Evolutionary conservation across 345 rosid species (phyloP), one percentile per base, ranked within the genome.

Genomic region (Streptanthus diversifolius): DNA sequence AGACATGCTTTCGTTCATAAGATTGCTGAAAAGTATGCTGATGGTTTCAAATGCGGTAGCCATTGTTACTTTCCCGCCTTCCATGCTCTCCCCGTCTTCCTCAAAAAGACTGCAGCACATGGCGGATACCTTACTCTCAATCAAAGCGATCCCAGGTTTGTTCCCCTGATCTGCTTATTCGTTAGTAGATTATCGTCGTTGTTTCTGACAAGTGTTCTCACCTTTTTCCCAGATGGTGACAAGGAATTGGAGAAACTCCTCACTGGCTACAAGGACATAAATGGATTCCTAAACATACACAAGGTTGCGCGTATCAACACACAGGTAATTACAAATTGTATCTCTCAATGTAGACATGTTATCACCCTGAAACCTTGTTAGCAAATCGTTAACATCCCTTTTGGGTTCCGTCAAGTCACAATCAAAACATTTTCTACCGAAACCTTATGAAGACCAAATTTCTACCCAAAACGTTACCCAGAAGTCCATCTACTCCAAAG

Each of bases 261-360:
- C 12, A 86, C 95, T 7, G 97, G 89, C 45, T 95, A 95, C 82
- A 90, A 91, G 71, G 99, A 91, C 83, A 91, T 95, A 85, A 82
- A 87, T 77, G 97, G 99, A 45, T 85, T 91, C 72, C 95, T 95
- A 41, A 88, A 84, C 35, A 53, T 95, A 60, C 99, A 95, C 82
- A 95, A 83, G 79, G 85, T 91, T 35, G 89, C 90, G 2, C 87
- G 92, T 14, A 79, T 85, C 71, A 91, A 89, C 78, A 82, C 96
- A 2, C 99, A 95, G 93, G 97, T 95, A 79, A 32, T n/a, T 25
- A 8, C 13, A 66, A 33, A 11, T 8, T 21, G 40, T 13, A 53
- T 7, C 32, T 69, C 63, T 33, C 21, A 21, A 7, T 53, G 24
- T 21, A 32, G 13, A 15, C 17, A 3, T 21, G 22, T 29, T 71